These are phyloP conservation scores for Chaetothyriales sp. DNA, from an alignment of 2,329 filamentous ascomycete species.

Conservation along the genomic window DNA sequence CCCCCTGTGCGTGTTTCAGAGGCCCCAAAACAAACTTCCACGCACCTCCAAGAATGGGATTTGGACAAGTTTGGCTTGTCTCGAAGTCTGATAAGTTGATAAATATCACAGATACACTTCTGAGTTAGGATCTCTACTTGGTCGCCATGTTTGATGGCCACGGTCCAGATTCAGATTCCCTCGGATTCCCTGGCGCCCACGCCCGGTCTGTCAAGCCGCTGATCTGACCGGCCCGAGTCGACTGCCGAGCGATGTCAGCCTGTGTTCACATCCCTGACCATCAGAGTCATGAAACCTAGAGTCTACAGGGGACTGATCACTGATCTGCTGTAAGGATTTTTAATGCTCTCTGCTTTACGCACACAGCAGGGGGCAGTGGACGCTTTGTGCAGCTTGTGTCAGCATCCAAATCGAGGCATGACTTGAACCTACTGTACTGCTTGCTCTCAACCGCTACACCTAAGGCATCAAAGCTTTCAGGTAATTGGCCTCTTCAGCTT, in stretches of 20 bases:
- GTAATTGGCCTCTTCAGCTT: background rate
- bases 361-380: background rate
- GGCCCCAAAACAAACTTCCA: background rate
- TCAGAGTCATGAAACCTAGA: background rate
- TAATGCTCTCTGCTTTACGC: background rate
- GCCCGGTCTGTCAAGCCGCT: background rate
- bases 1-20: background rate
- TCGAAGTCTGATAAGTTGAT: background rate
- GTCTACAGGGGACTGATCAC: background rate
- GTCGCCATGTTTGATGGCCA: too few species aligned
- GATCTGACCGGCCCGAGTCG: background rate
- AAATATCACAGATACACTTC: background rate
- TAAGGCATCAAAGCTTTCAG: too few species aligned
- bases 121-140: too few species aligned
- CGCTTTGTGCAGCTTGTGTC: background rate
- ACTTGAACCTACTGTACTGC: background rate
- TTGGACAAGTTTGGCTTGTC: background rate
- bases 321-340: too few species aligned
- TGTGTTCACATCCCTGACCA: background rate
- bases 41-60: background rate
- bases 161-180: background rate
- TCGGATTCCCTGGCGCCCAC: too few species aligned
- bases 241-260: background rate
- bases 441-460: background rate
- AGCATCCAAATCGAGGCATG: background rate